phyloP scores from a whole-genome alignment of 192 early-diverging fungal species.

The Coemansia sp. region DNA sequence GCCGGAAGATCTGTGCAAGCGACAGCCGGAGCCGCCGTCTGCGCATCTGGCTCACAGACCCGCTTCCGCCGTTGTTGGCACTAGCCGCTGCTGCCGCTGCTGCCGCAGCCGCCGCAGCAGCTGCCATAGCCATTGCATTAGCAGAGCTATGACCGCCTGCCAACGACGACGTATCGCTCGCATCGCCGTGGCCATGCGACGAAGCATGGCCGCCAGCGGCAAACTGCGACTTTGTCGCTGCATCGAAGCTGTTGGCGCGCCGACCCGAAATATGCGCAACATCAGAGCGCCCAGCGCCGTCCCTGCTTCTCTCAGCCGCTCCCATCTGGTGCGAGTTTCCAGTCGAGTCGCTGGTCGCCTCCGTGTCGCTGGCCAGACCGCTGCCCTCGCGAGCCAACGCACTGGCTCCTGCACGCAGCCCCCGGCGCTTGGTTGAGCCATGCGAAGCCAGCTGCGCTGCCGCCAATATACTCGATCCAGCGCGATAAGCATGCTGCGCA shows the following conservation, averaged over 20 bases:
- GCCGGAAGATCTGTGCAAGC: constrained; percentile 50
- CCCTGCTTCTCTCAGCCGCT: neutral
- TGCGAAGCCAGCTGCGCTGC: constrained; percentile 24
- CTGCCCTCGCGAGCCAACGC: constrained; percentile 12
- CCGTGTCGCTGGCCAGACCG: constrained; percentile 26
- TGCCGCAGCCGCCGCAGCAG: constrained; percentile 12
- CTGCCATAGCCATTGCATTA: neutral
- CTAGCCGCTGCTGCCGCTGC: constrained; percentile 38
- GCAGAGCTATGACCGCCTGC: neutral
- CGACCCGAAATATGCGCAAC: constrained; percentile 9
- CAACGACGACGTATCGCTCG: neutral
- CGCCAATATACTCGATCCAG: constrained; percentile 16
- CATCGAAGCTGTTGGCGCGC: constrained; percentile 51
- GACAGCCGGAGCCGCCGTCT: constrained; percentile 41
- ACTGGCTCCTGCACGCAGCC: constrained; percentile 12
- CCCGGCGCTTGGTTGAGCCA: constrained; percentile 22
- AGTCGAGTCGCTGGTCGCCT: constrained; percentile 26
- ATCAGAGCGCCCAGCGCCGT: neutral
- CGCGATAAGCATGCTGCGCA: constrained; percentile 12
- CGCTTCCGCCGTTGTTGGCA: constrained; percentile 19
- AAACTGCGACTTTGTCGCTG: constrained; percentile 19
- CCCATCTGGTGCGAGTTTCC: constrained; percentile 7
- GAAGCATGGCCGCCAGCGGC: neutral
- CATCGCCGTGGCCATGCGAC: constrained; percentile 6
- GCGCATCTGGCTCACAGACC: constrained; percentile 35